phyloP scores from a whole-genome alignment of 148 eudicot genomes.

The Silene conica region DNA sequence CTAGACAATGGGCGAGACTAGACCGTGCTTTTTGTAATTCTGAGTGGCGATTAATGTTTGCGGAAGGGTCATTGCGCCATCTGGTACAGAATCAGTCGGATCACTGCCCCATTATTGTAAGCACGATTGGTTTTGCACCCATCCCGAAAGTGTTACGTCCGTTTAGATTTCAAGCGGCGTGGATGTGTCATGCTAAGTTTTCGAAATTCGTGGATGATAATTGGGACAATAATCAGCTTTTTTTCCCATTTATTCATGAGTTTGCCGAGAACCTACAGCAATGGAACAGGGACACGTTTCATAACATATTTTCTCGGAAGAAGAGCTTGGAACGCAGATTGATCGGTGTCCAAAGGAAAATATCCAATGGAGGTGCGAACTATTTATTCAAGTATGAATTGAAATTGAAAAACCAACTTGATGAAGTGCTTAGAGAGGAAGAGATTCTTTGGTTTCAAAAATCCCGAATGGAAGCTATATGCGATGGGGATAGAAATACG shows the following conservation, averaged over 20 bases:
- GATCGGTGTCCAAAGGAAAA: too few relatives aligned
- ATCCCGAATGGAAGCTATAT: too few relatives aligned
- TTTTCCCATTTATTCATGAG: not conserved
- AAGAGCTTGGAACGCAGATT: too few relatives aligned
- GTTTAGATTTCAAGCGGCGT: slow-evolving; percentile 2
- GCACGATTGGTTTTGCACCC: not conserved
- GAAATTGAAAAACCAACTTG: too few relatives aligned
- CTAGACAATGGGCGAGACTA: not conserved
- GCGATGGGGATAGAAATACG: too few relatives aligned
- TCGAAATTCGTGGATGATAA: not conserved
- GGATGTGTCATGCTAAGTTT: not conserved
- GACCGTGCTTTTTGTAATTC: not conserved
- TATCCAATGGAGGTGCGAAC: too few relatives aligned
- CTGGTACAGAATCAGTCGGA: not conserved
- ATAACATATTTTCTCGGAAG: too few relatives aligned
- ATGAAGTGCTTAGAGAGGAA: too few relatives aligned
- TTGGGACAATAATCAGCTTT: not conserved
- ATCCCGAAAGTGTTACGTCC: not conserved
- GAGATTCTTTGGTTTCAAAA: too few relatives aligned
- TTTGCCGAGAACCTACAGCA: not conserved
- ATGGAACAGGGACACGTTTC: too few relatives aligned
- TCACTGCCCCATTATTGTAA: not conserved
- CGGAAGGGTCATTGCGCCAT: not conserved
- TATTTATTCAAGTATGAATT: too few relatives aligned
- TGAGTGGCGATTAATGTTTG: not conserved